These are phyloP conservation scores for Diaporthe longicolla DNA, from an alignment of 2,329 filamentous ascomycete genomes.

Conservation along the genomic window DNA sequence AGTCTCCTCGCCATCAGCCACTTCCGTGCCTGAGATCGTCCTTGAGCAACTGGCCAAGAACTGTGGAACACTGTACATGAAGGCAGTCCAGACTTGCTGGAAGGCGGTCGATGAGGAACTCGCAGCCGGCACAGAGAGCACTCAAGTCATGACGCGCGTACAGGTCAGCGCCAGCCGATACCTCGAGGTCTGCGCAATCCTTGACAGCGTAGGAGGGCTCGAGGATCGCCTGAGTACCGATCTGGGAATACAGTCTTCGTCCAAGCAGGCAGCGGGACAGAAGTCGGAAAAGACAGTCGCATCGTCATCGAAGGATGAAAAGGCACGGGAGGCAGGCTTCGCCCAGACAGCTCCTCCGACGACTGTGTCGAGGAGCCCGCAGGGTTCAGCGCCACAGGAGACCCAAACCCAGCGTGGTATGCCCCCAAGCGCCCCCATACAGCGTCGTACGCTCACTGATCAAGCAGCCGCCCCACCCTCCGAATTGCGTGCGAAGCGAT, in stretches of 20 bases:
- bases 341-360: neutral
- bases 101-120: constrained; percentile 76
- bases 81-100: constrained; percentile 80
- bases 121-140: constrained; percentile 60
- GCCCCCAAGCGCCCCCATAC: neutral
- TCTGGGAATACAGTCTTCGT: constrained; percentile 47
- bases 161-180: constrained; percentile 70
- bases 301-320: constrained; percentile 40
- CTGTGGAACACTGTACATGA: constrained; percentile 82
- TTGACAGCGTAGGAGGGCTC: constrained; percentile 71
- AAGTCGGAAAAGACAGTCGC: constrained; percentile 34
- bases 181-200: constrained; percentile 72
- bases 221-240: constrained; percentile 68
- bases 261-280: constrained; percentile 18
- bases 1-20: constrained; percentile 58
- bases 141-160: constrained; percentile 66
- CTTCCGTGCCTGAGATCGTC: constrained; percentile 72
- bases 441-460: constrained; percentile 21
- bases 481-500: constrained; percentile 44
- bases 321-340: constrained; percentile 42
- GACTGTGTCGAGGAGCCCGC: neutral
- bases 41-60: constrained; percentile 74
- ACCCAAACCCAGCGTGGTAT: constrained; percentile 40
- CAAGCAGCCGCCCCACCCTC: constrained; percentile 37
- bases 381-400: constrained; percentile 12